Base-by-base conservation (phyloP, 1,284 basidiomycete species). In the Tilletia caries region DNA sequence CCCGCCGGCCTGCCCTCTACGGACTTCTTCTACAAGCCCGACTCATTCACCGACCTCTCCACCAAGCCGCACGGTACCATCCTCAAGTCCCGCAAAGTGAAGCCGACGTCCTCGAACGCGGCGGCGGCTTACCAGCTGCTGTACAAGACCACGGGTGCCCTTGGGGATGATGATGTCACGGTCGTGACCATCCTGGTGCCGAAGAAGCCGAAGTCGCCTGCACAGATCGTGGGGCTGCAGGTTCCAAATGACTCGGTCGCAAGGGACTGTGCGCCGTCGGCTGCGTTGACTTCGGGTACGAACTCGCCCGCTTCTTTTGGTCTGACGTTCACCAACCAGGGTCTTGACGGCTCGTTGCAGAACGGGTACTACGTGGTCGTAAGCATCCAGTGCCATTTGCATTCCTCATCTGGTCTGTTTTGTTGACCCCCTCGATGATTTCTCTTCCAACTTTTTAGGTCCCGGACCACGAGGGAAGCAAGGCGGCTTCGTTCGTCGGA, bases 321-420 rank as follows among this genome's bases (percentile, higher is more conserved):
- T 12, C 37, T 65, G 10, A 50, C 73, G 25, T 60, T 75, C 13
- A 70, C 73, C 50, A 68, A 70, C 18, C 71, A 75, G 25, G 71
- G 68, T 58, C 70, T 75, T 66, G 48, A 72, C 44, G 77, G 73
- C 73, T 77, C 78, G 4, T 66, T 79, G 1, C 32, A 71, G 20
- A 66, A 76, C 44, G 80, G 80, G 64, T 80, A 75, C 72, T 75
- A 80, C 58, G 80, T 80, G 8, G 75, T 76, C 25, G n/a, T n/a
- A n/a, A n/a, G n/a, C n/a, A n/a, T n/a, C n/a, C n/a, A n/a, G n/a
- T n/a, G n/a, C n/a, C n/a, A n/a, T n/a, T n/a, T n/a, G n/a, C n/a
- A n/a, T n/a, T n/a, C n/a, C n/a, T n/a, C n/a, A n/a, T n/a, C n/a
- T n/a, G n/a, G n/a, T n/a, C n/a, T n/a, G n/a, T n/a, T n/a, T n/a